Evolutionary conservation across 352 stramenopile species (phyloP), one percentile per base, ranked within the genome.

Genomic region (Pythium aristosporum): DNA sequence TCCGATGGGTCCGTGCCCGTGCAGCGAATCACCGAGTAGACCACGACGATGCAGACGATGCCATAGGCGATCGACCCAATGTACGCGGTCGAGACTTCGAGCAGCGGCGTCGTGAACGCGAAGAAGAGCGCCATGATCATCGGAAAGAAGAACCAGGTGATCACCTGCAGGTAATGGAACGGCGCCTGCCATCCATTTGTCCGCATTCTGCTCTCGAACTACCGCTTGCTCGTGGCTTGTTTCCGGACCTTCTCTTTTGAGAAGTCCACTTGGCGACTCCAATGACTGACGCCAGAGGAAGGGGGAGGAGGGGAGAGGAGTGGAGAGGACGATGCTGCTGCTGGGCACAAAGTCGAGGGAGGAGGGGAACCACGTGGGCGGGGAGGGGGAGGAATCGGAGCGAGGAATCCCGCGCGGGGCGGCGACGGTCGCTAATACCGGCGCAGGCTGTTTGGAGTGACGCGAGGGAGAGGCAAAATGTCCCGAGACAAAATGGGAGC

Each of bases 121-220:
- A 91, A 93, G 74, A 92, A 95, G 61, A 91, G 72, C 69, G 72
- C 76, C 72, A 94, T 86, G 67, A 92, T 76, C 42, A 69, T 68
- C 30, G 87, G 87, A 69, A 95, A 94, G 53, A 92, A 76, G 60
- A 94, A 58, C 87, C 87, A 95, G 32, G 87, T 92, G 53, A 80
- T 76, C 46, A 95, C 64, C 67, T 95, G 87, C 42, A 95, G 79
- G 61, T 82, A 69, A 69, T 95, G 84, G 75, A 93, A 93, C 55
- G 86, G 86, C 66, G 72, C 73, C 61, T 90, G 69, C 84, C 83
- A 95, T 59, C 86, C 86, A 62, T 92, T 93, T 68, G 76, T 87
- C 36, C 86, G 78, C 65, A 72, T 72, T 68, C 16, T 25, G 3
- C 11, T 41, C 21, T n/a, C 25, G 4, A 34, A 6, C 6, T 23